These are phyloP conservation scores for Aspergillus biplanus DNA, from an alignment of 495 filamentous ascomycete species.

Conservation along the genomic window DNA sequence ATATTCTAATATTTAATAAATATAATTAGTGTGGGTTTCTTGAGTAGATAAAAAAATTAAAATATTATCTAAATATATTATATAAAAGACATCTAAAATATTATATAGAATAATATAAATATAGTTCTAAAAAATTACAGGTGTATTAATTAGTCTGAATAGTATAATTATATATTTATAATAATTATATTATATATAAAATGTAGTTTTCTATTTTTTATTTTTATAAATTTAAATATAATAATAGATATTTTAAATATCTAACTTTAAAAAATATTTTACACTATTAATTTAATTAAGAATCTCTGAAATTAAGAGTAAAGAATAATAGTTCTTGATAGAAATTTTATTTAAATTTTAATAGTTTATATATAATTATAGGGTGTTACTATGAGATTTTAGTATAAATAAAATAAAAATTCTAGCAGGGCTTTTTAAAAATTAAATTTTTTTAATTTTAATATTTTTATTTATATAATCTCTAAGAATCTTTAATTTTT, in stretches of 20 bases:
- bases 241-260: conserved; percentile 9
- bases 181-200: not conserved
- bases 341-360: not conserved
- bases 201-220: not conserved
- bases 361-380: conserved; percentile 6
- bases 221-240: not conserved
- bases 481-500: conserved; percentile 4
- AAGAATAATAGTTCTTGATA: not conserved
- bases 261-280: not conserved
- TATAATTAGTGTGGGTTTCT: not conserved
- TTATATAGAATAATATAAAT: conserved; percentile 2
- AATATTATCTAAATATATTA: not conserved
- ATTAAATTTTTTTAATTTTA: not conserved
- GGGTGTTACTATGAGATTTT: not conserved
- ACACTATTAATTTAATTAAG: not conserved
- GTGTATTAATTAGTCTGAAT: conserved; percentile 2
- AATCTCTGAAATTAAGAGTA: conserved; percentile 1
- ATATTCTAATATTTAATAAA: not conserved
- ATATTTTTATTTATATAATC: not conserved
- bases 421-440: not conserved
- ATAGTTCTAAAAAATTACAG: not conserved
- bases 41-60: not conserved
- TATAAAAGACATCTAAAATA: not conserved
- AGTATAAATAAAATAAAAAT: not conserved
- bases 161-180: conserved; percentile 7